Conservation (phyloP, 306 rosid species). For the Lathyrus tuberosus region DNA sequence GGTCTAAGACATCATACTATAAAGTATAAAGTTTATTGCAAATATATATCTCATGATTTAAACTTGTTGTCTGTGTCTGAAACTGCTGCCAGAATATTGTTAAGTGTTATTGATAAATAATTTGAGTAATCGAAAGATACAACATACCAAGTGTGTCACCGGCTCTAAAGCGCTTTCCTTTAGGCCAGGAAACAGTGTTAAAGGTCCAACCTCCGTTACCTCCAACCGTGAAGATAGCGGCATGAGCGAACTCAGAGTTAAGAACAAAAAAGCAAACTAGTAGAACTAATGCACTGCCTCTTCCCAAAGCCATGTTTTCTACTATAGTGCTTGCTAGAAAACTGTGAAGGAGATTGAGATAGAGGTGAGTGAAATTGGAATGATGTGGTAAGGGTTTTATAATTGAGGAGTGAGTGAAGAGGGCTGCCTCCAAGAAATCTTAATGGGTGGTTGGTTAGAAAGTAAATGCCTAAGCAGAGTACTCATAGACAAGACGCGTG, state of each 20-base stretch:
- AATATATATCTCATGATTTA: no score
- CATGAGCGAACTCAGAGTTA: slow-evolving; percentile 48
- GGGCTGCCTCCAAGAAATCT: background rate
- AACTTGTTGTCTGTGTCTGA: no score
- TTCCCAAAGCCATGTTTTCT: slow-evolving; percentile 55
- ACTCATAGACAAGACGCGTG: slow-evolving; percentile 20
- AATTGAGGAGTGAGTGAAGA: slow-evolving; percentile 19
- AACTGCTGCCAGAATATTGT: no score
- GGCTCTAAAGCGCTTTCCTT: slow-evolving; percentile 60
- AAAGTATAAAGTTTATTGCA: no score
- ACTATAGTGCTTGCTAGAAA: background rate
- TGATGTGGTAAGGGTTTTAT: slow-evolving; percentile 14
- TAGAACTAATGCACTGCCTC: slow-evolving; percentile 67
- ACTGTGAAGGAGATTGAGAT: background rate
- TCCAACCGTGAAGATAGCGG: slow-evolving; percentile 61
- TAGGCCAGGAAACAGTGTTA: slow-evolving; percentile 55
- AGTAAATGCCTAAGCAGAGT: slow-evolving; percentile 19
- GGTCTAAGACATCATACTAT: no score
- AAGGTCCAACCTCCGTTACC: slow-evolving; percentile 66
- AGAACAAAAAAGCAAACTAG: slow-evolving; percentile 45
- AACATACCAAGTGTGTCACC: slow-evolving; percentile 76
- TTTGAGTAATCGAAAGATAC: background rate
- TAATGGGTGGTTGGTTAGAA: slow-evolving; percentile 40
- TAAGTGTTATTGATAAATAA: no score
- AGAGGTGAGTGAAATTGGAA: background rate